phyloP scores from a whole-genome alignment of 495 filamentous ascomycete genomes.

The Gamarada debralockiae region DNA sequence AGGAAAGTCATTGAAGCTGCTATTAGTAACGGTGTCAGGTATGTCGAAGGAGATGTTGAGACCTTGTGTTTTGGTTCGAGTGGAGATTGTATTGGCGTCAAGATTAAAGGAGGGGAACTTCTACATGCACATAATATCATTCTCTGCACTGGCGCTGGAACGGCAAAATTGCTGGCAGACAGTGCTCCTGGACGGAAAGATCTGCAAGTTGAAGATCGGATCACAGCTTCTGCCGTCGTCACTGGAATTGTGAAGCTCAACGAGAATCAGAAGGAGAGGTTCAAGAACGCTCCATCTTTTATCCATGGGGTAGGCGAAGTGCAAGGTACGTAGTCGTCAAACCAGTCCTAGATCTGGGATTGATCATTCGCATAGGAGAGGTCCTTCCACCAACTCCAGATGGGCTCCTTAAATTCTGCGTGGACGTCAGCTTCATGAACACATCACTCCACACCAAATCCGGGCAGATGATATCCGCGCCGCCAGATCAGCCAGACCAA shows the following conservation, averaged over 20 bases:
- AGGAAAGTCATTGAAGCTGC: constrained; percentile 40
- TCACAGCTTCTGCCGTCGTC: constrained; percentile 52
- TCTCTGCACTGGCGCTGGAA: constrained; percentile 55
- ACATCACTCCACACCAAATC: constrained; percentile 4
- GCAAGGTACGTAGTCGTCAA: constrained; percentile 4
- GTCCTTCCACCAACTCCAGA: constrained; percentile 10
- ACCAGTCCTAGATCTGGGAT: neutral
- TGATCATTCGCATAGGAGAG: constrained; percentile 7
- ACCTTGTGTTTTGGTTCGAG: constrained; percentile 8
- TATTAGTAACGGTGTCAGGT: constrained; percentile 43
- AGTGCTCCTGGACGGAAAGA: constrained; percentile 32
- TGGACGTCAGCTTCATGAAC: constrained; percentile 19
- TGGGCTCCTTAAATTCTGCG: constrained; percentile 17
- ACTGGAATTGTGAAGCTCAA: constrained; percentile 1
- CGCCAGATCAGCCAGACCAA: constrained; percentile 10
- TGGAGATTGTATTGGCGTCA: constrained; percentile 33
- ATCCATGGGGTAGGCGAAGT: constrained; percentile 5
- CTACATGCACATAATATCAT: constrained; percentile 44
- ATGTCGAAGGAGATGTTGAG: constrained; percentile 12
- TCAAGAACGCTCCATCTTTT: constrained; percentile 28
- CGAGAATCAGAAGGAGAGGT: constrained; percentile 19
- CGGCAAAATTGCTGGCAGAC: constrained; percentile 51
- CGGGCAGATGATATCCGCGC: constrained; percentile 13
- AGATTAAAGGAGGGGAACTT: constrained; percentile 33
- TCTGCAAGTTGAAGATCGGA: constrained; percentile 46